Conservation (phyloP, 257 asterid species). For the Solanum raphanifolium region DNA sequence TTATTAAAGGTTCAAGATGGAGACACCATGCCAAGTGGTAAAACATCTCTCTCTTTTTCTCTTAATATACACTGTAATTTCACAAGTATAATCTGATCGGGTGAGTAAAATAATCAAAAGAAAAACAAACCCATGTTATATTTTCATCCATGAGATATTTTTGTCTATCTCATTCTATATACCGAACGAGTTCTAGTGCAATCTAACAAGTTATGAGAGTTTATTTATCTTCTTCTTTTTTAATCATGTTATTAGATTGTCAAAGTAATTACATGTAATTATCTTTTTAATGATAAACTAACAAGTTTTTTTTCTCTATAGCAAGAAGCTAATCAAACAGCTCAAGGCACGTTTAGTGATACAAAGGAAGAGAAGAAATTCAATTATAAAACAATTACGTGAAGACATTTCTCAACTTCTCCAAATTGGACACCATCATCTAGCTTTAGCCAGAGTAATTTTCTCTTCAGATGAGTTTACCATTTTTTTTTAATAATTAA, state of each 20-base stretch:
- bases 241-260: no score
- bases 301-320: neutral
- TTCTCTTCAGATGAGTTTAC: neutral
- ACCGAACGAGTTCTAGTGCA: no score
- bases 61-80: no score
- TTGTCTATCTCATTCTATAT: no score
- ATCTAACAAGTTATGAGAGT: no score
- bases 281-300: neutral
- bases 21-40: conserved; percentile 24
- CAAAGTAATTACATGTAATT: neutral
- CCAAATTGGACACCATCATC: conserved; percentile 6
- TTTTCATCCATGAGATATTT: no score
- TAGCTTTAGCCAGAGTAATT: conserved; percentile 13
- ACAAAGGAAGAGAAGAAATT: conserved; percentile 17
- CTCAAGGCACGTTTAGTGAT: conserved; percentile 10
- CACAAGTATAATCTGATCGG: no score
- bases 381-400: conserved; percentile 16
- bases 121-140: no score
- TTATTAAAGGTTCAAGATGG: conserved; percentile 14
- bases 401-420: conserved; percentile 25
- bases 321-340: conserved; percentile 14
- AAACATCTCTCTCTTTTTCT: no score
- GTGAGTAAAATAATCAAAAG: no score
- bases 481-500: neutral
- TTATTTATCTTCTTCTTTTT: no score